Base-by-base conservation (phyloP, 2,329 filamentous ascomycete species). In the Didymellaceae sp. region DNA sequence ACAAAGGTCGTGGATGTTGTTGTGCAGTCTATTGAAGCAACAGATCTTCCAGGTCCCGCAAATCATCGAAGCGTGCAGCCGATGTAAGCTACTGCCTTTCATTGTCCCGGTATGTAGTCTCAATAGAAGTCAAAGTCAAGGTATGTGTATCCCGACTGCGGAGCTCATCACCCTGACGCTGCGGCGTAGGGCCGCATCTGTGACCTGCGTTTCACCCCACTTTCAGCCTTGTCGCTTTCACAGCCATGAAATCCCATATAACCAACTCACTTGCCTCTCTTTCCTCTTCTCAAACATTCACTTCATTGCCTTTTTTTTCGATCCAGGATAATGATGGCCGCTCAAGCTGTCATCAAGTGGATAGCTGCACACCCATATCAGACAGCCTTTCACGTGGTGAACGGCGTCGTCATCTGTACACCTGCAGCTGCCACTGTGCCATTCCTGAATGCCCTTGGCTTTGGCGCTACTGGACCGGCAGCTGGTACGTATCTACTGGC, bases 351-450 rank as follows among this genome's bases (percentile, higher is more conserved):
- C 22, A 11, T 54, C 24, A 47, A 53, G 17, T 65, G 59, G 61
- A 58, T 68, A 9, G 30, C 52, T 6, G 56, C 41, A 10, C 62
- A 68, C 11, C 65, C 65, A 2, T 62, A 64, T 28, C 58, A 67
- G 43, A 63, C 62, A 5, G 46, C 45, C 24, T 61, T 68, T 28
- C 59, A 65, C 30, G 48, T 63, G 7, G 58, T 61, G 10, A 63
- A 63, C 47, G 59, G 56, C 2, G 47, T 66, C 16, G 45, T 68
- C 9, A 37, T 68, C 4, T 45, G 59, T 25, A 62, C 58, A 1
- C 66, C 66, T 4, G 59, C 59, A 14, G 58, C 60, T 14, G 59
- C 55, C 5, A 63, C 60, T 1, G 58, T 60, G 1, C 67, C 66
- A 1, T 21, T 68, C 24, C 55, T 70, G 9, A 52, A 43, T 14